Base-by-base conservation (phyloP, 1,139 yeast genomes). In the Suzukiozyma palmioleophila region DNA sequence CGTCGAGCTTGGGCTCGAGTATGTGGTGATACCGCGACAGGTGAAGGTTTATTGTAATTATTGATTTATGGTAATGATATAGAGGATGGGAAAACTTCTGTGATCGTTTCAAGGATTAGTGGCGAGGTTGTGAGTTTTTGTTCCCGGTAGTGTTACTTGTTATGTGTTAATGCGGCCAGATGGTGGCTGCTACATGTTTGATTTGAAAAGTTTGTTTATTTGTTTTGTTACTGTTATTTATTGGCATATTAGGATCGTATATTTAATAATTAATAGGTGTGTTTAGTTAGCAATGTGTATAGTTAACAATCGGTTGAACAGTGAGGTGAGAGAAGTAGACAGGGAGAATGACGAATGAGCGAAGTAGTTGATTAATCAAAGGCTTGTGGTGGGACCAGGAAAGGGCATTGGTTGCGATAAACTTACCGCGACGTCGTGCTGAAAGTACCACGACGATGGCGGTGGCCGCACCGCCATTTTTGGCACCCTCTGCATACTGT, bases 1-100 rank as follows among this genome's bases (percentile, higher is more conserved):
- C 33, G 9, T n/a, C 32, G 31, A 15, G 40, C 11, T 30, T 35
- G 21, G 32, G 35, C 13, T 31, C 38, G 13, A 30, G 39, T 28
- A 22, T 35, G 32, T 26, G 40, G 35, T 18, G 34, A 33, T 32
- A 8, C 5, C 5, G 31, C 12, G 36, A 22, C 7, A 26, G 28
- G 9, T 12, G n/a, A 5, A 11, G 28, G n/a, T 26, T 3, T 4
- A 8, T 26, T 4, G 13, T 26, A 26, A 26, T 11, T 26, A 26
- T 26, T n/a, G 13, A n/a, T n/a, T n/a, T 26, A 8, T 26, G 13
- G n/a, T 26, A 11, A 26, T 26, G 28, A 11, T 26, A n/a, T 4
- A n/a, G 28, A 12, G 8, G 13, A 26, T 26, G 28, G 28, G 13
- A 26, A n/a, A 3, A 26, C n/a, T n/a, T 3, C 7, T 26, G n/a